Evolutionary conservation across 306 rosid species (phyloP).

Genomic region (Rubus idaeus): DNA sequence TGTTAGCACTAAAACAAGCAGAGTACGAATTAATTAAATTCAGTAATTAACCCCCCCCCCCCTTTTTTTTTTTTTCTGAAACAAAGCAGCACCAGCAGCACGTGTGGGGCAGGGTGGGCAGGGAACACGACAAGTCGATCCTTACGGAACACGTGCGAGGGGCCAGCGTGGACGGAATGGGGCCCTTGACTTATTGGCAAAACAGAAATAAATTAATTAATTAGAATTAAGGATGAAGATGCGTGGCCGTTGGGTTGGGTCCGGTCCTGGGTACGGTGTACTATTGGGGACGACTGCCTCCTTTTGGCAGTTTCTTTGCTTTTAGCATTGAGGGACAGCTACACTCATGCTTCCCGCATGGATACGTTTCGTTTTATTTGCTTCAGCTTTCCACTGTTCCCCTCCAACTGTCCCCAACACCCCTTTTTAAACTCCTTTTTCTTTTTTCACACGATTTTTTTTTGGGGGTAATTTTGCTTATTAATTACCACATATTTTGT

Average conservation of each 20-base stretch:
- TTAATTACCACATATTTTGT: not conserved
- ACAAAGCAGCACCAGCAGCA: conserved; percentile 13
- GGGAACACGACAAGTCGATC: conserved; percentile 26
- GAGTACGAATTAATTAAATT: no score
- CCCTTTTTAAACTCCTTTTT: not conserved
- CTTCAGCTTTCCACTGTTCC: not conserved
- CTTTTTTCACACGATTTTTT: not conserved
- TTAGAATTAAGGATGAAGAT: not conserved
- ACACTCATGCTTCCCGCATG: conserved; percentile 25
- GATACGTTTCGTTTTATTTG: conserved; percentile 14
- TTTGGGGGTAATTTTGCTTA: not conserved
- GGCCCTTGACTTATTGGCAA: not conserved
- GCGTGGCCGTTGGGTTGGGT: not conserved
- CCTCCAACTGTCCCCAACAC: not conserved
- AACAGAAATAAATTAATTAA: not conserved
- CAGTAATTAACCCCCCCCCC: not conserved
- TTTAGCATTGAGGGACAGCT: not conserved
- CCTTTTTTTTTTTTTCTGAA: not conserved
- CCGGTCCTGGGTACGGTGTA: conserved; percentile 15
- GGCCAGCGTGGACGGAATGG: conserved; percentile 50
- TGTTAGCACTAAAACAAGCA: no score
- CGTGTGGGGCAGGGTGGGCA: conserved; percentile 46
- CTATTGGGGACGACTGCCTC: conserved; percentile 3
- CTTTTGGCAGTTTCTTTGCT: conserved; percentile 7
- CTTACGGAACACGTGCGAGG: conserved; percentile 51